phyloP scores from a whole-genome alignment of 306 rosid genomes.

The Fragaria iinumae region DNA sequence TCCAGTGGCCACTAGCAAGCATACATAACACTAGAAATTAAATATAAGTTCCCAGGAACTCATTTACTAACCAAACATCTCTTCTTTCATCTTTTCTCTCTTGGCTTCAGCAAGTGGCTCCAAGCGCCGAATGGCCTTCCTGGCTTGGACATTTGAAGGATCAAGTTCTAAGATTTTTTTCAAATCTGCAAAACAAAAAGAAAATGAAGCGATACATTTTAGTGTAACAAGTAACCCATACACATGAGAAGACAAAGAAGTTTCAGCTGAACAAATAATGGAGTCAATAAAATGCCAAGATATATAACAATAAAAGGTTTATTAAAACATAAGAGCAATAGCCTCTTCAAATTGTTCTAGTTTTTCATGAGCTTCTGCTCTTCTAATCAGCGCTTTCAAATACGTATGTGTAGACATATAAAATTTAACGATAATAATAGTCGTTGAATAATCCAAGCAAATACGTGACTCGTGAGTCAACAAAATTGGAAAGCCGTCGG shows the following conservation, averaged over 20 bases:
- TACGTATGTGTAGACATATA: too few relatives aligned
- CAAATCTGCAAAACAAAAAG: slow-evolving; percentile 54
- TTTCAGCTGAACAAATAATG: background rate
- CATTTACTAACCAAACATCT: slow-evolving; percentile 64
- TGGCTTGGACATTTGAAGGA: slow-evolving; percentile 73
- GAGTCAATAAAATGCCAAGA: background rate
- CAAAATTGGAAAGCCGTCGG: too few relatives aligned
- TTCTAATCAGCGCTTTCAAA: slow-evolving; percentile 70
- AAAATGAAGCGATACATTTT: slow-evolving; percentile 2
- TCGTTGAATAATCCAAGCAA: too few relatives aligned
- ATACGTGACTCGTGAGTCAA: too few relatives aligned
- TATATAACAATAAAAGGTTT: background rate
- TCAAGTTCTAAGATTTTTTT: slow-evolving; percentile 75
- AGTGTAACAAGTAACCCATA: background rate
- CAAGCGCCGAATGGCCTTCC: slow-evolving; percentile 50
- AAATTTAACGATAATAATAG: too few relatives aligned
- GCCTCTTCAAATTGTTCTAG: slow-evolving; percentile 93
- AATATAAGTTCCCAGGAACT: background rate
- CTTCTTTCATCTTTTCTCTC: slow-evolving; percentile 91
- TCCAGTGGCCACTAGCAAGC: too few relatives aligned
- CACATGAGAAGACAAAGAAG: slow-evolving; percentile 9
- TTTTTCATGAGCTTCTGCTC: slow-evolving; percentile 93
- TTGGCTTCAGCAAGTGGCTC: slow-evolving; percentile 86
- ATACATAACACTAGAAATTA: background rate
- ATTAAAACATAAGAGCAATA: slow-evolving; percentile 29